phyloP scores from a whole-genome alignment of 1,139 yeast genomes.

The Arxiozyma slooffiae region DNA sequence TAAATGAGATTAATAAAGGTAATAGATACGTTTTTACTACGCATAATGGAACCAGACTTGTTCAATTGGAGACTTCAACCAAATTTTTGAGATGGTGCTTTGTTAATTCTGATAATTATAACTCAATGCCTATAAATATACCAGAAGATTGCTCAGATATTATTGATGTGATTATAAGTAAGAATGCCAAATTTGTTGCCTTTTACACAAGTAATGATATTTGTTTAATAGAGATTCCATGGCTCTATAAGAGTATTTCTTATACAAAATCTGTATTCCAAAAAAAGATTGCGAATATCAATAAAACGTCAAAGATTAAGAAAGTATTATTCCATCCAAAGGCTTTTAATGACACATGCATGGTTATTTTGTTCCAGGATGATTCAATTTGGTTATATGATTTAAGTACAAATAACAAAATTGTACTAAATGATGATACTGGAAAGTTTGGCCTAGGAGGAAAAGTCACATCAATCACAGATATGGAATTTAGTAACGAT shows the following conservation, averaged over 20 bases:
- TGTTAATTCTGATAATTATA: slow-evolving; percentile 12
- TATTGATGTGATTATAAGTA: slow-evolving; percentile 29
- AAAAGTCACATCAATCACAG: slow-evolving; percentile 21
- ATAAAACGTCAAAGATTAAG: slow-evolving; percentile 11
- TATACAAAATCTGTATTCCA: slow-evolving; percentile 16
- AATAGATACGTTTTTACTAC: slow-evolving; percentile 13
- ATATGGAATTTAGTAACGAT: slow-evolving; percentile 40
- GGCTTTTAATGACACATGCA: slow-evolving; percentile 34
- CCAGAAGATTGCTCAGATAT: not conserved
- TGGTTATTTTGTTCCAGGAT: slow-evolving; percentile 35
- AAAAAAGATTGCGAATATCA: slow-evolving; percentile 9
- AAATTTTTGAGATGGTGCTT: slow-evolving; percentile 22
- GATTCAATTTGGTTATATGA: slow-evolving; percentile 33
- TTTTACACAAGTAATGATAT: slow-evolving; percentile 32
- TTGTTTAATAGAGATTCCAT: slow-evolving; percentile 28
- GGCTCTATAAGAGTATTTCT: slow-evolving; percentile 14
- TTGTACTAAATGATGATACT: slow-evolving; percentile 17
- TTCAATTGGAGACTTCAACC: slow-evolving; percentile 11
- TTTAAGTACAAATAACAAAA: slow-evolving; percentile 8
- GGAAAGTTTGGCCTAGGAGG: slow-evolving; percentile 25
- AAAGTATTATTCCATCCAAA: slow-evolving; percentile 39
- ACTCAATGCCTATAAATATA: slow-evolving; percentile 1
- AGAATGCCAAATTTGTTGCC: slow-evolving; percentile 36
- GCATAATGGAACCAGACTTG: slow-evolving; percentile 13
- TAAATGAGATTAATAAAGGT: not conserved